These are phyloP conservation scores for Boletus fagicola DNA, from an alignment of 768 basidiomycete genomes.

Conservation along the genomic window DNA sequence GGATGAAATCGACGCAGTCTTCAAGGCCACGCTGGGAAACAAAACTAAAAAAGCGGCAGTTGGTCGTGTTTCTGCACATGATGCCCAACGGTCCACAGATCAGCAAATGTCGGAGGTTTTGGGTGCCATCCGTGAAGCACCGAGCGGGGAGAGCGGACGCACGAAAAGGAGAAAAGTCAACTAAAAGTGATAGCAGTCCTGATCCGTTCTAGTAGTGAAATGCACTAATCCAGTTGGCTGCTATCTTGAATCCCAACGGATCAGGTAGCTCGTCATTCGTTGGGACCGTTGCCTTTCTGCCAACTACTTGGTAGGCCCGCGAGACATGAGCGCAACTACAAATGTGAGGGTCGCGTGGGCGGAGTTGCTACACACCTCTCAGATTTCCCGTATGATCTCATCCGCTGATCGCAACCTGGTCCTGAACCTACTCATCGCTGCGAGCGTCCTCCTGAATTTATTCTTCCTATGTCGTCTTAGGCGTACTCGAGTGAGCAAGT, in stretches of 20 bases:
- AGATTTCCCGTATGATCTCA: no score
- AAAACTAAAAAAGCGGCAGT: constrained; percentile 58
- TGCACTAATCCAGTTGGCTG: not conserved
- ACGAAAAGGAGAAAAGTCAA: constrained; percentile 33
- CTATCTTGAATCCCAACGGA: not conserved
- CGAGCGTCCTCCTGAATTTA: constrained; percentile 21
- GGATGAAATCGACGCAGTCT: constrained; percentile 78
- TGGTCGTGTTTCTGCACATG: constrained; percentile 11
- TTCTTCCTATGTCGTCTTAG: constrained; percentile 11
- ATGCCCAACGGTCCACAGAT: constrained; percentile 27
- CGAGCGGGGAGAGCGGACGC: constrained; percentile 42
- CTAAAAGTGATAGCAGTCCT: not conserved
- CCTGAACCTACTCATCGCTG: constrained; percentile 5
- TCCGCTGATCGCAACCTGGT: constrained; percentile 3
- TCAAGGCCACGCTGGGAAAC: constrained; percentile 55
- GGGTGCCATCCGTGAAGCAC: constrained; percentile 59
- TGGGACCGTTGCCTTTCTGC: not conserved
- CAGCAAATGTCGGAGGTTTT: constrained; percentile 48
- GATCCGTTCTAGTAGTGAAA: not conserved
- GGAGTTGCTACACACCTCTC: no score
- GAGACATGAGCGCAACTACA: no score
- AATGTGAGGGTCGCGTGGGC: not conserved
- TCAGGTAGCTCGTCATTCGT: not conserved
- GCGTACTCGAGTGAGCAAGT: not conserved
- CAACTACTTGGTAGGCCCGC: not conserved